These are phyloP conservation scores for Moesziomyces antarcticus DNA, from an alignment of 1,284 basidiomycete genomes.

Conservation along the genomic window DNA sequence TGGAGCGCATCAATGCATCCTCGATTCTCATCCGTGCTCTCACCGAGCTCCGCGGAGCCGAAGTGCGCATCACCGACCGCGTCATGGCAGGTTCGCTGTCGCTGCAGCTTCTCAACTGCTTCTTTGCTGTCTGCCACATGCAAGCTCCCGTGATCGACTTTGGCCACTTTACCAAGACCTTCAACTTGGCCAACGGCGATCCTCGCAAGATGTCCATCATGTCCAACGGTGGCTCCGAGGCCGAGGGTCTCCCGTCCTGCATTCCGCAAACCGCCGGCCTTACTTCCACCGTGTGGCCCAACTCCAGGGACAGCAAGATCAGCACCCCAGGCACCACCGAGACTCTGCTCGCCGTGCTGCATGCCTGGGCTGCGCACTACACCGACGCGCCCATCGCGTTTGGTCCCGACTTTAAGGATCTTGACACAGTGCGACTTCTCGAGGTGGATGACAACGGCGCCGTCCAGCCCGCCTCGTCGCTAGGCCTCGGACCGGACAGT, in stretches of 20 bases:
- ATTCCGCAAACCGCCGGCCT: constrained; percentile 29
- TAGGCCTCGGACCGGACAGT: constrained; percentile 13
- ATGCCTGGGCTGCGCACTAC: constrained; percentile 62
- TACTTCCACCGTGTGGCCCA: constrained; percentile 33
- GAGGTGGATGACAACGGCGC: constrained; percentile 38
- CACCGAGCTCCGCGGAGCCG: constrained; percentile 40
- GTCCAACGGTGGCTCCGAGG: constrained; percentile 54
- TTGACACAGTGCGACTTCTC: constrained; percentile 27
- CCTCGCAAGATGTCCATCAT: constrained; percentile 60
- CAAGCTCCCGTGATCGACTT: constrained; percentile 61
- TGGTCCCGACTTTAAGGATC: constrained; percentile 38
- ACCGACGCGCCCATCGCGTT: constrained; percentile 60
- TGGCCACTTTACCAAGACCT: constrained; percentile 54
- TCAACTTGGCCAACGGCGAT: constrained; percentile 62
- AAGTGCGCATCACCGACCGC: constrained; percentile 44
- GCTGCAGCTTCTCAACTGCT: constrained; percentile 58
- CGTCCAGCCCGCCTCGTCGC: constrained; percentile 3
- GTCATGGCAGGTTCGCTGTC: constrained; percentile 57
- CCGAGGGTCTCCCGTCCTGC: constrained; percentile 37
- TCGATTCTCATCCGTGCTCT: constrained; percentile 40
- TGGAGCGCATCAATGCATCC: constrained; percentile 38
- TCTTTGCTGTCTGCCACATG: constrained; percentile 60
- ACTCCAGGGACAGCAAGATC: constrained; percentile 50
- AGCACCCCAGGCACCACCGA: constrained; percentile 57
- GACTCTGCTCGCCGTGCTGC: constrained; percentile 55